Evolutionary conservation across 371 early-diverging fungal species (phyloP).

Genomic region (Mortierella sp.): DNA sequence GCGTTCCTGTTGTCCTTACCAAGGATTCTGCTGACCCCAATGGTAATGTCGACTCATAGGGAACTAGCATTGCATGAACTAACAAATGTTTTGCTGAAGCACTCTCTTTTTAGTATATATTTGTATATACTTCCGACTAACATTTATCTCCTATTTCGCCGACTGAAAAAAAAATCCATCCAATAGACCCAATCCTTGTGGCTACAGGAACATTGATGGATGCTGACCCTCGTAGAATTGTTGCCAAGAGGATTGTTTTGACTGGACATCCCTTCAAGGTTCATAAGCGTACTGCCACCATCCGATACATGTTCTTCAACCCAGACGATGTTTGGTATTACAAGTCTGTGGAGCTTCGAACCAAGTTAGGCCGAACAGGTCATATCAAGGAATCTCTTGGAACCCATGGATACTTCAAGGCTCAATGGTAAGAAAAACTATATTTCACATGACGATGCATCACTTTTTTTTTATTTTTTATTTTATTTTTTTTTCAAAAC

Average conservation of each 20-base stretch:
- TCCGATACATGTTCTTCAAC: conserved; percentile 97
- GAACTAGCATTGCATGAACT: neutral
- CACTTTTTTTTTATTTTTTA: conserved; percentile 58
- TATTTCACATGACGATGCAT: neutral
- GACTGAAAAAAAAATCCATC: neutral
- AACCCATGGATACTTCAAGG: conserved; percentile 98
- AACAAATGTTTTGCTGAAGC: neutral
- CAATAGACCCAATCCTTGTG: conserved; percentile 68
- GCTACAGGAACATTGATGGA: conserved; percentile 84
- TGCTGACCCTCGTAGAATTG: conserved; percentile 84
- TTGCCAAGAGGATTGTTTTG: conserved; percentile 93
- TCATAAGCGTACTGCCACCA: conserved; percentile 90
- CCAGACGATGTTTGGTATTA: conserved; percentile 92
- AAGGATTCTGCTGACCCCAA: conserved; percentile 71
- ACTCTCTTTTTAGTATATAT: neutral
- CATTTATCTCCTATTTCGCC: neutral
- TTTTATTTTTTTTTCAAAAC: neutral
- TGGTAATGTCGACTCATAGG: conserved; percentile 48
- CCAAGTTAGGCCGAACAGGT: conserved; percentile 91
- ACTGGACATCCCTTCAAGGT: conserved; percentile 96
- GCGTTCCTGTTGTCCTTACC: conserved; percentile 80
- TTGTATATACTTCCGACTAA: neutral
- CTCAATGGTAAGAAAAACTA: conserved; percentile 47
- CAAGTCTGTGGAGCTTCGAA: conserved; percentile 91
- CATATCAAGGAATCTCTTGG: conserved; percentile 94